These are phyloP conservation scores for Dalechampia spathulata DNA, from an alignment of 441 rosid species.

Conservation along the genomic window DNA sequence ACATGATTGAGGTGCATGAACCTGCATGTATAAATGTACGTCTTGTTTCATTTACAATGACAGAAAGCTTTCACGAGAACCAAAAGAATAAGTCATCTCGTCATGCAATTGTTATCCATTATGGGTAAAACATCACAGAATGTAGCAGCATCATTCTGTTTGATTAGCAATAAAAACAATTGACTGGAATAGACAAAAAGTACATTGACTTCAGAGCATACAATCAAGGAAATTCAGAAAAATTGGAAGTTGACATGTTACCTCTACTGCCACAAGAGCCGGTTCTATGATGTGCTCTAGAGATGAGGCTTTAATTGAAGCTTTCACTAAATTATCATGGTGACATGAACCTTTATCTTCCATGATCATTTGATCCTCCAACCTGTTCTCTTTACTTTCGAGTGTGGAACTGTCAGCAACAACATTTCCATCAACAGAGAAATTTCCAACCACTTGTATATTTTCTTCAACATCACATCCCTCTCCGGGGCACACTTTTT, in stretches of 20 bases:
- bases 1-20: slow-evolving; percentile 90
- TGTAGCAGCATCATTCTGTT: background rate
- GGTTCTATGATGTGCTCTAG: slow-evolving; percentile 91
- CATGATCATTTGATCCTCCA: slow-evolving; percentile 37
- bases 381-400: slow-evolving; percentile 43
- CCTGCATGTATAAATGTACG: slow-evolving; percentile 35
- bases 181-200: no score
- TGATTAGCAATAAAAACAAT: background rate
- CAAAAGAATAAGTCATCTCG: no score
- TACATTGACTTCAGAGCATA: background rate
- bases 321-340: slow-evolving; percentile 31
- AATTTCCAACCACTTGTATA: slow-evolving; percentile 47
- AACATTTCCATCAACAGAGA: slow-evolving; percentile 37
- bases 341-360: slow-evolving; percentile 42
- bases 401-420: slow-evolving; percentile 37
- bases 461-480: slow-evolving; percentile 49
- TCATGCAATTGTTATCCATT: no score
- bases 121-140: no score
- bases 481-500: slow-evolving; percentile 30
- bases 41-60: background rate
- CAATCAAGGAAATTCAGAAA: background rate
- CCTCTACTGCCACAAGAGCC: slow-evolving; percentile 96
- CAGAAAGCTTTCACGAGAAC: background rate
- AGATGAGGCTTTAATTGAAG: slow-evolving; percentile 54
- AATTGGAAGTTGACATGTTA: slow-evolving; percentile 17